Conservation (phyloP, 2,329 filamentous ascomycete genomes). For the Aureobasidium uvarum region DNA sequence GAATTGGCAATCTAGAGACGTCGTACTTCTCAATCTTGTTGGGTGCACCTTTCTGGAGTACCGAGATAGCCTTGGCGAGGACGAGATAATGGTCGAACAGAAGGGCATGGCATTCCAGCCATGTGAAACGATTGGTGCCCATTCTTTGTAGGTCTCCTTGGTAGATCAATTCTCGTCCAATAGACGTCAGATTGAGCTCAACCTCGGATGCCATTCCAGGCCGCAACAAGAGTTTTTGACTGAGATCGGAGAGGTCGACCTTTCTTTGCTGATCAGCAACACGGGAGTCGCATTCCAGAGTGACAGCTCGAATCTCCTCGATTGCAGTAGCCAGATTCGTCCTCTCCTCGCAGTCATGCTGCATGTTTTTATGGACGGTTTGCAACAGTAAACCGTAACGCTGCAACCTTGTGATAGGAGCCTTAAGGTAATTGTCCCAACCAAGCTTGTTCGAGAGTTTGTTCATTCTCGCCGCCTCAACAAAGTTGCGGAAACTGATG, state of each 20-base stretch:
- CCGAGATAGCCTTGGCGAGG: conserved; percentile 68
- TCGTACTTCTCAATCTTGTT: conserved; percentile 83
- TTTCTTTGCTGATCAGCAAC: conserved; percentile 92
- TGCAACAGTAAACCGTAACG: conserved; percentile 80
- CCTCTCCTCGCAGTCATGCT: conserved; percentile 85
- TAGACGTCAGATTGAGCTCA: conserved; percentile 83
- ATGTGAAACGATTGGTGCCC: conserved; percentile 84
- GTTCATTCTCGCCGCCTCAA: conserved; percentile 76
- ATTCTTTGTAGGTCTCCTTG: conserved; percentile 86
- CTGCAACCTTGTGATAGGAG: conserved; percentile 88
- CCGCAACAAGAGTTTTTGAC: conserved; percentile 77
- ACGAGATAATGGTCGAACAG: conserved; percentile 97
- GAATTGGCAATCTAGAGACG: conserved; percentile 91
- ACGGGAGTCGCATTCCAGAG: conserved; percentile 84
- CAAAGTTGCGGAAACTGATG: conserved; percentile 78
- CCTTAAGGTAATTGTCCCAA: conserved; percentile 93
- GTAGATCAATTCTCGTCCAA: conserved; percentile 86
- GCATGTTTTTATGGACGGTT: conserved; percentile 81
- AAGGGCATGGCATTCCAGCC: conserved; percentile 90
- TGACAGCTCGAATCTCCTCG: conserved; percentile 86
- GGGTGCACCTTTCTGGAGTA: conserved; percentile 62
- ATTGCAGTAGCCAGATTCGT: conserved; percentile 78
- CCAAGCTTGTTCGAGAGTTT: conserved; percentile 77
- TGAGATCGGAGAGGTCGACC: conserved; percentile 81
- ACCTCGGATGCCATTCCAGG: conserved; percentile 81